phyloP scores from a whole-genome alignment of 441 rosid genomes.

The Syzygium syzygioides region DNA sequence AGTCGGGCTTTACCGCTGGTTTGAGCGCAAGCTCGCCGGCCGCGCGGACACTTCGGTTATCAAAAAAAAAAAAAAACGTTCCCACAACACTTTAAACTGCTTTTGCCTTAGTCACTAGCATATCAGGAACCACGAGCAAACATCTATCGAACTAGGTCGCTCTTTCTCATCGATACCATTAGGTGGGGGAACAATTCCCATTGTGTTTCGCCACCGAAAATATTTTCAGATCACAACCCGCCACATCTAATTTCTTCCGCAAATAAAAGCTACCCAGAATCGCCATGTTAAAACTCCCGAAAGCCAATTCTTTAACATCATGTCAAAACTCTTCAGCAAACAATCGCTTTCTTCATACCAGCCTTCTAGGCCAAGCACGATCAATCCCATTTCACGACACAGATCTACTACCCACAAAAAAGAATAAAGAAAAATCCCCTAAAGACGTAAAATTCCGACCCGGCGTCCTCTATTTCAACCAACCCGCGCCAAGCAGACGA shows the following conservation, averaged over 20 bases:
- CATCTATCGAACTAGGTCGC: neutral
- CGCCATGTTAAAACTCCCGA: neutral
- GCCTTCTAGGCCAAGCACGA: neutral
- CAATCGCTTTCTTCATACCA: neutral
- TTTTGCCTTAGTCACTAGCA: neutral
- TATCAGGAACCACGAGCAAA: neutral
- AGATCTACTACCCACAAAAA: neutral
- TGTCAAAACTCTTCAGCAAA: neutral
- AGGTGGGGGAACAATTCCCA: neutral
- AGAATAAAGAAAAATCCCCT: neutral
- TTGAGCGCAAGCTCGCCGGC: too few species aligned
- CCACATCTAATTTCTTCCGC: neutral
- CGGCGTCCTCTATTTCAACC: neutral
- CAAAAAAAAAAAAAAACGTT: too few species aligned
- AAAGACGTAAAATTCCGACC: neutral
- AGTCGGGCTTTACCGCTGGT: too few species aligned
- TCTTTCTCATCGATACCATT: neutral
- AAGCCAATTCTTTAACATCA: neutral
- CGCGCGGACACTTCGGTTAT: too few species aligned
- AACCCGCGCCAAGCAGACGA: neutral
- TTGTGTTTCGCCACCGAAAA: neutral
- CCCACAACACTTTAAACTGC: neutral
- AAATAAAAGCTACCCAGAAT: neutral
- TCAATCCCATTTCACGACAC: neutral
- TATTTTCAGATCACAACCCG: neutral